Conservation (phyloP, 106 monocot species). For the Platanthera guangdongensis region DNA sequence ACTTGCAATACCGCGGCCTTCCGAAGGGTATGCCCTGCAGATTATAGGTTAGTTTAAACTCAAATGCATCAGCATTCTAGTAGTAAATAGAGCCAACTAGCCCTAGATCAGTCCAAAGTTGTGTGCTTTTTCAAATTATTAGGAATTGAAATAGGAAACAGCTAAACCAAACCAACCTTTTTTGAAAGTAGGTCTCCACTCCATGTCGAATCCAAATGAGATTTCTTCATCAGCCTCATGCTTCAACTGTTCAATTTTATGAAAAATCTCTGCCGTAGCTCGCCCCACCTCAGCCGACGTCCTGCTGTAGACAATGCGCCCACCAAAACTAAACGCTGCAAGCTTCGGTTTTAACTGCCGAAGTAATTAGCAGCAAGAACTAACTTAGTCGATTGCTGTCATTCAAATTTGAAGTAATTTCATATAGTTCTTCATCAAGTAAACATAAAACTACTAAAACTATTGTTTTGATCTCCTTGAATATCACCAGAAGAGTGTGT, state of each 20-base stretch:
- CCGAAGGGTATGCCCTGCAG: slow-evolving; percentile 51
- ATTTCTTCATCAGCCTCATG: slow-evolving; percentile 19
- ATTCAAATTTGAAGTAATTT: neutral
- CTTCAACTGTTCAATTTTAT: slow-evolving; percentile 38
- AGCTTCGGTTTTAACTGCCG: slow-evolving; percentile 34
- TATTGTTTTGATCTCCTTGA: no score
- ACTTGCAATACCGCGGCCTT: slow-evolving; percentile 94
- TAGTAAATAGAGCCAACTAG: no score
- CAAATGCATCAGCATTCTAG: no score
- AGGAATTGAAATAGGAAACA: neutral
- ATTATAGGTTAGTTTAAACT: neutral
- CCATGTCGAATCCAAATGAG: slow-evolving; percentile 80
- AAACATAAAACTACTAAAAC: no score
- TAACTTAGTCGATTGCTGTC: neutral
- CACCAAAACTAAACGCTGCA: slow-evolving; percentile 47
- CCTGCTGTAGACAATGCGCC: slow-evolving; percentile 58
- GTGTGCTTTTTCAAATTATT: neutral
- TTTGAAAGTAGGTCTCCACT: slow-evolving; percentile 71
- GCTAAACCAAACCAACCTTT: slow-evolving; percentile 34
- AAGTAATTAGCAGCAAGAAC: neutral
- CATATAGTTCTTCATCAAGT: neutral
- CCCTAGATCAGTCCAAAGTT: neutral
- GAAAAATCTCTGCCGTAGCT: slow-evolving; percentile 44
- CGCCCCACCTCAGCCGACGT: slow-evolving; percentile 63
- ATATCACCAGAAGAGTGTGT: no score